Evolutionary conservation across 2,329 filamentous ascomycete species (phyloP).

Genomic region (Fusarium pseudoanthophilum): DNA sequence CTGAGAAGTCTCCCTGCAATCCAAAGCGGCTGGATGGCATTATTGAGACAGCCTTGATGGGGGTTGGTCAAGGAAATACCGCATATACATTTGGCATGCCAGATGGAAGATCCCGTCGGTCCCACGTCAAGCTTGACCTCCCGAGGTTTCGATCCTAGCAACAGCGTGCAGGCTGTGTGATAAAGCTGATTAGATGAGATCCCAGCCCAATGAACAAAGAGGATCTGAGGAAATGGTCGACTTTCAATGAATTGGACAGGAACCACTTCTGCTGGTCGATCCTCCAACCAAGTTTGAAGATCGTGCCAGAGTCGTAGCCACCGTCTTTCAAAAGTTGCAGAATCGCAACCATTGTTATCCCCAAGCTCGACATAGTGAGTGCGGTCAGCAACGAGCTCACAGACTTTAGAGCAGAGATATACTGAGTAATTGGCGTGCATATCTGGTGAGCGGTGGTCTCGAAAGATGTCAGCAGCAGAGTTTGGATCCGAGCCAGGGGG

Average conservation of each 20-base stretch:
- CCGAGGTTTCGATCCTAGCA: conserved; percentile 58
- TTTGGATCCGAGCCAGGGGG: conserved; percentile 51
- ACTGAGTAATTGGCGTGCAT: conserved; percentile 70
- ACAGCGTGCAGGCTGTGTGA: conserved; percentile 64
- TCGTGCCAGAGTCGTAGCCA: conserved; percentile 63
- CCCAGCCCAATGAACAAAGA: conserved; percentile 64
- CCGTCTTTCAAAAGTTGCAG: conserved; percentile 52
- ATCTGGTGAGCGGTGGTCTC: conserved; percentile 53
- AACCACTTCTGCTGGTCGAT: conserved; percentile 58
- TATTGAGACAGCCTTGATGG: conserved; percentile 66
- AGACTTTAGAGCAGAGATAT: conserved; percentile 64
- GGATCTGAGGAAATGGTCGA: conserved; percentile 61
- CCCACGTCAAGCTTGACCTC: conserved; percentile 40
- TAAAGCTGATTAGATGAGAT: conserved; percentile 68
- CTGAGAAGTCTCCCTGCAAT: conserved; percentile 65
- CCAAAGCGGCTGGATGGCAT: conserved; percentile 68
- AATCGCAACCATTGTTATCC: conserved; percentile 56
- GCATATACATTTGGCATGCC: conserved; percentile 66
- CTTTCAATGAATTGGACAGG: conserved; percentile 57
- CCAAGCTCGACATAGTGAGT: conserved; percentile 61
- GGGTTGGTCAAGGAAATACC: conserved; percentile 67
- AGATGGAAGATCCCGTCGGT: conserved; percentile 55
- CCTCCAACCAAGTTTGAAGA: conserved; percentile 59
- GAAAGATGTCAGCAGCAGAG: conserved; percentile 52
- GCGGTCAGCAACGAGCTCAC: conserved; percentile 60